A percentile compares a stretch with the other conserved stretches of the same genome.
Conservation (phyloP, 2,329 filamentous ascomycete species). For the Fusarium transvaalense region DNA sequence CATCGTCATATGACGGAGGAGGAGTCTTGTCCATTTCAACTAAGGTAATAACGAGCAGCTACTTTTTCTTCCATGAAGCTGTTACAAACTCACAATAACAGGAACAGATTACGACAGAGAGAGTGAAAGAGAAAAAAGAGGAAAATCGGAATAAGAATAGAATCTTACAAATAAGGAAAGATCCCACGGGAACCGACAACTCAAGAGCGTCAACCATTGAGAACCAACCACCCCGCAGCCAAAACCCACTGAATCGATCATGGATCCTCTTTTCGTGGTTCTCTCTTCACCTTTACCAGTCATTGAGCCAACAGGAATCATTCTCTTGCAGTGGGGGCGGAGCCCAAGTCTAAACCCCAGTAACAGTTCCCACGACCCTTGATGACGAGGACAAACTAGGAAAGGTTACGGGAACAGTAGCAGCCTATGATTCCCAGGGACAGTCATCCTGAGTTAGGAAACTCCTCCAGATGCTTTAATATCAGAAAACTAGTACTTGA, state of each 20-base stretch:
- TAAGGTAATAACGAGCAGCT: not conserved
- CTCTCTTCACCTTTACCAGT: conserved; percentile 14
- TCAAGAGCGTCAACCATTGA: conserved; percentile 21
- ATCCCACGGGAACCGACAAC: conserved; percentile 23
- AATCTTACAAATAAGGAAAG: conserved; percentile 32
- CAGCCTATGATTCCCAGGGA: not conserved
- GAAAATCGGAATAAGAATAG: conserved; percentile 13
- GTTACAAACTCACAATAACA: conserved; percentile 7
- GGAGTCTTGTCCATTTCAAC: conserved; percentile 35
- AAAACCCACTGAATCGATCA: conserved; percentile 36
- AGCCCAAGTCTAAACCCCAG: conserved; percentile 12
- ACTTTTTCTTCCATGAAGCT: conserved; percentile 5
- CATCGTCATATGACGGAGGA: conserved; percentile 39
- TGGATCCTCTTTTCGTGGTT: conserved; percentile 30
- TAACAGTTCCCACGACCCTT: conserved; percentile 15
- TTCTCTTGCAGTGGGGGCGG: conserved; percentile 32
- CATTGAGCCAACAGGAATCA: conserved; percentile 24
- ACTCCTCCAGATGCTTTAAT: not conserved
- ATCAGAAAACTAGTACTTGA: not conserved
- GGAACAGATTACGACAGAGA: conserved; percentile 2
- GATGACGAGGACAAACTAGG: conserved; percentile 24
- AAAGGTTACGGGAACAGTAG: not conserved
- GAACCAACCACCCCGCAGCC: conserved; percentile 37
- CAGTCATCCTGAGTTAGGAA: not conserved
- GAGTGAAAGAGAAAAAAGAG: conserved; percentile 13